phyloP scores from a whole-genome alignment of 2,329 filamentous ascomycete species.

The Neonectria hederae region DNA sequence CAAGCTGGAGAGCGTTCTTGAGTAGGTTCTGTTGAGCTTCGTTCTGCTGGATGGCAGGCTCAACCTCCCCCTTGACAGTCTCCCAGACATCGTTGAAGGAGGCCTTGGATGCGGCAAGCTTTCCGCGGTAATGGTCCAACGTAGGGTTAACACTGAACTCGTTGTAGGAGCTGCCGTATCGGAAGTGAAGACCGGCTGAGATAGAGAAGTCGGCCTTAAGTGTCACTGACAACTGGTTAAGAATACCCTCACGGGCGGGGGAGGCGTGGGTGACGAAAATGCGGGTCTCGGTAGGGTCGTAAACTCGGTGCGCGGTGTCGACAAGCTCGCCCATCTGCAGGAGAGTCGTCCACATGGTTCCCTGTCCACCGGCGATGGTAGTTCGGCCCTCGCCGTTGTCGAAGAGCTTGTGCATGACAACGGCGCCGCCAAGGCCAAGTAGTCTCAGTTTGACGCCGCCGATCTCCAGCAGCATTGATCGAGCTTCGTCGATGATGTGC shows the following conservation, averaged over 20 bases:
- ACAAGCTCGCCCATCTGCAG: slow-evolving; percentile 98
- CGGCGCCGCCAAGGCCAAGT: slow-evolving; percentile 91
- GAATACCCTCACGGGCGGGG: slow-evolving; percentile 91
- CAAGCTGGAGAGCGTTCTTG: slow-evolving; percentile 88
- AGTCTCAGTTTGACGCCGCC: slow-evolving; percentile 96
- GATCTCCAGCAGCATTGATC: slow-evolving; percentile 92
- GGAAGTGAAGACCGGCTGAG: slow-evolving; percentile 96
- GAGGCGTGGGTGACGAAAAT: slow-evolving; percentile 98
- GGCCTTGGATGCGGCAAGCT: slow-evolving; percentile 96
- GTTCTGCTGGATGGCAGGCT: slow-evolving; percentile 92
- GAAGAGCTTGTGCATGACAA: slow-evolving; percentile 99
- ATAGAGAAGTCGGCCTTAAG: slow-evolving; percentile 98
- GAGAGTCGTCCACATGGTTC: slow-evolving; percentile 99
- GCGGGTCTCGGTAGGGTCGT: slow-evolving; percentile 96
- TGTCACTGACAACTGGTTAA: slow-evolving; percentile 97
- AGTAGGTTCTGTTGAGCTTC: slow-evolving; percentile 92
- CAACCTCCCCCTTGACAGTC: slow-evolving; percentile 94
- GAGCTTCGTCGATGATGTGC: slow-evolving; percentile 98
- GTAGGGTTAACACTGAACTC: slow-evolving; percentile 99
- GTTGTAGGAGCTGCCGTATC: slow-evolving; percentile 99
- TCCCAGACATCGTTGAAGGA: slow-evolving; percentile 99
- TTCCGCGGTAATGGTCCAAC: slow-evolving; percentile 96
- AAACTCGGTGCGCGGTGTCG: slow-evolving; percentile 97
- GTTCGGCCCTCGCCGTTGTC: slow-evolving; percentile 98
- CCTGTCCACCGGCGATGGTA: slow-evolving; percentile 96